Conservation (phyloP, 1,284 basidiomycete genomes). For the Anthracocystis setariae region DNA sequence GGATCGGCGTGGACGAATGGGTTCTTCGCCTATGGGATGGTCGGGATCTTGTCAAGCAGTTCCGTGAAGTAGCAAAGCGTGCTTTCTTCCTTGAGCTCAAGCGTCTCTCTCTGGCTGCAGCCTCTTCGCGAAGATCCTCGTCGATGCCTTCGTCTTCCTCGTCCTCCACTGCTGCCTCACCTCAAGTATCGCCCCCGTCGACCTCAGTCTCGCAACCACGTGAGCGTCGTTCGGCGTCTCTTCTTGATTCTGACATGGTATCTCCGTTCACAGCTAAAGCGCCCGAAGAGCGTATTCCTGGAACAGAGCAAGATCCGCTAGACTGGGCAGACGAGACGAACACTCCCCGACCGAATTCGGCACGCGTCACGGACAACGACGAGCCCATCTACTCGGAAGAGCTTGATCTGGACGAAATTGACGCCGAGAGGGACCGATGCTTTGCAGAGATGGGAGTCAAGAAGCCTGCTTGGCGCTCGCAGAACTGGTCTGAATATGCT, state of each 20-base stretch:
- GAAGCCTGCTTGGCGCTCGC: slow-evolving; percentile 37
- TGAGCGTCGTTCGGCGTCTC: background rate
- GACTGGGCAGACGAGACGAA: slow-evolving; percentile 45
- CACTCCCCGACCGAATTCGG: slow-evolving; percentile 17
- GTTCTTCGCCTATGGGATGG: slow-evolving; percentile 51
- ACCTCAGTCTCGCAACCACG: slow-evolving; percentile 1
- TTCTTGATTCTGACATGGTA: slow-evolving; percentile 39
- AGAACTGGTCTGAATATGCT: slow-evolving; percentile 42
- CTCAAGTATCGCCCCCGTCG: slow-evolving; percentile 15
- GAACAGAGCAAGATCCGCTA: slow-evolving; percentile 41
- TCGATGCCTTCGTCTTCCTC: slow-evolving; percentile 18
- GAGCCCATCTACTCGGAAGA: slow-evolving; percentile 48
- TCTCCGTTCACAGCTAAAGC: slow-evolving; percentile 29
- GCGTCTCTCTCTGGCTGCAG: slow-evolving; percentile 27
- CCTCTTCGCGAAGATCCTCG: slow-evolving; percentile 11
- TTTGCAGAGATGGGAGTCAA: slow-evolving; percentile 50
- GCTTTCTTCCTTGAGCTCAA: slow-evolving; percentile 52
- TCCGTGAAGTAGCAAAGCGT: slow-evolving; percentile 40
- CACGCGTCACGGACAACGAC: slow-evolving; percentile 28
- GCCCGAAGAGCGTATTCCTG: slow-evolving; percentile 24
- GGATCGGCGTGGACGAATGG: slow-evolving; percentile 55
- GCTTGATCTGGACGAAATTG: slow-evolving; percentile 50
- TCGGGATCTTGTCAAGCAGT: slow-evolving; percentile 45
- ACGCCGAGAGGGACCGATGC: slow-evolving; percentile 42
- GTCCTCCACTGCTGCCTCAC: slow-evolving; percentile 16